Base-by-base conservation (phyloP, 1,284 basidiomycete species). In the Cutaneotrichosporon cyanovorans region DNA sequence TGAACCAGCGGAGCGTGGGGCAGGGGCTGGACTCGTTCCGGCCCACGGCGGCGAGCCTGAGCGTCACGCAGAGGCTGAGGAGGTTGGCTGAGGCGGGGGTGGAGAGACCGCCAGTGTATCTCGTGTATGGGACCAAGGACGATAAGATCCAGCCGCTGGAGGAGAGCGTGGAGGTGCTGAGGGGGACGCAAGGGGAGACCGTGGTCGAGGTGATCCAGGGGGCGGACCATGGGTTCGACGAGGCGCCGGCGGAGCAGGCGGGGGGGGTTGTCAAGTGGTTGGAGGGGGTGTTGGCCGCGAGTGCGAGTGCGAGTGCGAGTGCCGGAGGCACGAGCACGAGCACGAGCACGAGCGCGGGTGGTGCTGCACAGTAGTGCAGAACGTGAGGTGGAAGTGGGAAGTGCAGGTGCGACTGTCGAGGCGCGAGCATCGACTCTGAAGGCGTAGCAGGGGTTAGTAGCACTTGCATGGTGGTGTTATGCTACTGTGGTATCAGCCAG, bases 91-190 rank as follows among this genome's bases (percentile, higher is more conserved):
- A 48, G n/a, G 42, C 48, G 9, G 45, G 31, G 12, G 37, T 40
- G 4, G 7, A 25, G 8, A 34, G 40, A 1, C 48, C 50, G 15
- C 65, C 67, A 2, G 50, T 62, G 3, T 68, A 65, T 49, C 55
- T 67, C 46, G 53, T 54, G 2, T 67, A 65, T 39, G 63, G 65
- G 0, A 59, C 56, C 1, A 40, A 52, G 1, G 67, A 69, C 46
- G 55, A 61, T 42, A 62, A 62, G 50, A 55, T 69, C 5, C 63
- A 69, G 57, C 65, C 63, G 22, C 59, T 66, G 50, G 60, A 64
- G 9, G 58, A 57, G 47, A 68, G 65, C 5, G 30, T 63, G 14
- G 50, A 53, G 31, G 40, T 53, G 7, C 42, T 69, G 21, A 18
- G 50, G 19, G 36, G 12, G 8, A 52, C 42, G n/a, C 30, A 45